A percentile compares a stretch with the other conserved stretches of the same genome.
Conservation (phyloP, 208 protist species). For the Leishmania aethiopica region DNA sequence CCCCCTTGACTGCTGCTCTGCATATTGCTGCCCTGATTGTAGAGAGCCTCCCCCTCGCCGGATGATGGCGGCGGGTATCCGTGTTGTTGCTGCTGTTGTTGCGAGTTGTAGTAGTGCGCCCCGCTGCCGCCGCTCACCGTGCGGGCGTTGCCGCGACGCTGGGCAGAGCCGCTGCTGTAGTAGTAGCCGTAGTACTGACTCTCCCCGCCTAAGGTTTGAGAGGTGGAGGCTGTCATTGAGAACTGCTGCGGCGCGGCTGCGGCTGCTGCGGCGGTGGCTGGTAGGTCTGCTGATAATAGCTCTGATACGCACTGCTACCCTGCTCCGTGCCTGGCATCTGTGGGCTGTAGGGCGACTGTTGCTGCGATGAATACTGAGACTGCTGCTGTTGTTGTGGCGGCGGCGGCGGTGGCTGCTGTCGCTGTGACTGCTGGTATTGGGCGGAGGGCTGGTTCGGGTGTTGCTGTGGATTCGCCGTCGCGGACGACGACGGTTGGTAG, state of each 20-base stretch:
- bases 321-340: slow-evolving; percentile 1
- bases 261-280: slow-evolving; percentile 17
- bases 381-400: slow-evolving; percentile 1
- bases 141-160: slow-evolving; percentile 1
- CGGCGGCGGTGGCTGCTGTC: not conserved
- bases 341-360: slow-evolving; percentile 1
- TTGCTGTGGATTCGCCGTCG: not conserved
- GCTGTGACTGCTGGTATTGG: slow-evolving; percentile 3
- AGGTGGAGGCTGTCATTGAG: not conserved
- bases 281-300: not conserved
- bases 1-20: slow-evolving; percentile 3
- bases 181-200: slow-evolving; percentile 2
- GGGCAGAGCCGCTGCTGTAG: slow-evolving; percentile 1
- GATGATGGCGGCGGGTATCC: slow-evolving; percentile 1
- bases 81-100: not conserved
- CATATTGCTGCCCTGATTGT: not conserved
- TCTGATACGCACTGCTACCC: slow-evolving; percentile 13
- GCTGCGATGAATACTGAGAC: not conserved
- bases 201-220: slow-evolving; percentile 1
- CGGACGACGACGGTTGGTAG: not conserved
- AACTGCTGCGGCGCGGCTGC: slow-evolving; percentile 14
- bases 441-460: not conserved
- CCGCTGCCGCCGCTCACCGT: slow-evolving; percentile 3
- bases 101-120: not conserved
- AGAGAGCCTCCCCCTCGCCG: slow-evolving; percentile 3